A percentile compares a stretch with the other conserved stretches of the same genome.
Evolutionary conservation across 2,329 filamentous ascomycete genomes (phyloP).

Genomic region (Parascedosporium putredinis): DNA sequence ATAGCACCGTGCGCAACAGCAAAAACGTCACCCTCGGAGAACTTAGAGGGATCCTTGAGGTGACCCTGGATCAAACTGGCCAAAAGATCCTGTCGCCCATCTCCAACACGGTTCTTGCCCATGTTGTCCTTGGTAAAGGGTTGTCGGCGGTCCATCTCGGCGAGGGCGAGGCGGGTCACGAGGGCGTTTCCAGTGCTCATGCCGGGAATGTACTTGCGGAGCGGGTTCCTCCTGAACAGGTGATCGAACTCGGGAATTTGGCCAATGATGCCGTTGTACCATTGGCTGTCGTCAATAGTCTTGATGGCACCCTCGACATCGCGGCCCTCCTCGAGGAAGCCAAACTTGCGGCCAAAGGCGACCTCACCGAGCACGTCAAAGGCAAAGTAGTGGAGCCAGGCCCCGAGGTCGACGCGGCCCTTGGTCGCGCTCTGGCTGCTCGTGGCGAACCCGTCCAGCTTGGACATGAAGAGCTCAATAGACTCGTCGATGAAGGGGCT

Average conservation of each 20-base stretch:
- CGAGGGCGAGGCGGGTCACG: constrained; percentile 40
- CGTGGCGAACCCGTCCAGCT: constrained; percentile 28
- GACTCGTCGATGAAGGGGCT: constrained; percentile 41
- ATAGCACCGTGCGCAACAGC: constrained; percentile 47
- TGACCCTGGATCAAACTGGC: constrained; percentile 41
- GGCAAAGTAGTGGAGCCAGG: constrained; percentile 24
- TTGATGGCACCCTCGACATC: constrained; percentile 11
- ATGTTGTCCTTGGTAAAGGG: constrained; percentile 36
- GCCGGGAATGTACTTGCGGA: constrained; percentile 28
- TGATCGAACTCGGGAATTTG: constrained; percentile 39
- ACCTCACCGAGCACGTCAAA: constrained; percentile 23
- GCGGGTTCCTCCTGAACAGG: constrained; percentile 37
- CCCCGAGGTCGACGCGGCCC: constrained; percentile 31
- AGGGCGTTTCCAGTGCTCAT: constrained; percentile 33
- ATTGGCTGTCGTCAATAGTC: constrained; percentile 40
- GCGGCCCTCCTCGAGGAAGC: constrained; percentile 21
- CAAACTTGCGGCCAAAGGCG: constrained; percentile 24
- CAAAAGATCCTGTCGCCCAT: constrained; percentile 39
- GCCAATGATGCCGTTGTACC: constrained; percentile 41
- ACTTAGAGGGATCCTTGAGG: constrained; percentile 35
- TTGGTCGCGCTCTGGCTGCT: constrained; percentile 9
- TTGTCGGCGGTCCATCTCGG: constrained; percentile 35
- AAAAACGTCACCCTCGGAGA: constrained; percentile 43
- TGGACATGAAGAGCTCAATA: constrained; percentile 32
- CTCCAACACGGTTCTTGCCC: constrained; percentile 23